Evolutionary conservation across 805 yeast species (phyloP), one percentile per base, ranked within the genome.

Genomic region (Lachancea nothofagi): DNA sequence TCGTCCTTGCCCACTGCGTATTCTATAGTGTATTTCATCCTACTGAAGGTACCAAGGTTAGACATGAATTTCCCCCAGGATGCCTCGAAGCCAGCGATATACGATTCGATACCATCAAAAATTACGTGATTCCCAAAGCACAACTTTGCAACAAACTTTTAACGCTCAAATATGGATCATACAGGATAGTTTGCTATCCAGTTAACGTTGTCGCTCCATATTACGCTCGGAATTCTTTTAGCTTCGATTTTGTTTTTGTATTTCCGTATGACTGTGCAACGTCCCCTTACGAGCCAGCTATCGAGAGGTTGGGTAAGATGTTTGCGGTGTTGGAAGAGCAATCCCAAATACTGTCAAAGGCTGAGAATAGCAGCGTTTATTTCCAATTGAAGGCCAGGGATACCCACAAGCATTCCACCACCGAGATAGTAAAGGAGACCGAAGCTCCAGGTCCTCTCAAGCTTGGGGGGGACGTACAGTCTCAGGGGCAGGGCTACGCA

Each of bases 21-120:
- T 89, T 93, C 59, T 93, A 86, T 60, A 79, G 96, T 0, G 86
- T 85, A 0, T 93, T 93, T 62, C 97, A 93, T 53, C 97, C 97
- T 0, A 84, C 93, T 0, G 95, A 88, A 54, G 98, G 98, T 1
- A 82, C 97, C 0, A 87, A 88, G 62, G 89, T 90, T 5, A 74
- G 84, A 4, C 84, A 83, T 53, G 96, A 93, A 58, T 94, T 87
- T 0, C 98, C 98, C 2, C 77, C 79, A 28, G 85, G 87, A 26
- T 52, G 58, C 41, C 19, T 51, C 36, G 35, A 46, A 50, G 41
- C 64, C 55, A 26, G 71, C 71, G 23, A 61, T 79, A 41, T 80
- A 53, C 80, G 83, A 50, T 93, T 94, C 59, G 94, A 87, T 55
- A 71, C 84, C 1, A 79, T 93, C 30, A 86, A 86, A 56, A 90